Evolutionary conservation across 1,284 basidiomycete species (phyloP).

Genomic region (Sparassis latifolia): DNA sequence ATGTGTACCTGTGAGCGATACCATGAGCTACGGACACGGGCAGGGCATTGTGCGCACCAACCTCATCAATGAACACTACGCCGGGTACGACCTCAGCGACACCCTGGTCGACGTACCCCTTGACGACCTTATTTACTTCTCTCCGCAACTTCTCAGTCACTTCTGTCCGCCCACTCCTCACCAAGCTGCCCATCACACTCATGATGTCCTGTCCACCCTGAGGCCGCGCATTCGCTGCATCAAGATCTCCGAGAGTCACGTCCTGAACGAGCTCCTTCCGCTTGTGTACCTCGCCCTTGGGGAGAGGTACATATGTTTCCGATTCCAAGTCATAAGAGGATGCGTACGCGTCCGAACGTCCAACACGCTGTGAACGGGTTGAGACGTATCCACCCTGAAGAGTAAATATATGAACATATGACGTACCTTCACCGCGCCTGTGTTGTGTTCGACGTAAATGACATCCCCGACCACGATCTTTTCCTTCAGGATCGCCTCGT

Average conservation of each 20-base stretch:
- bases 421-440: conserved; percentile 89
- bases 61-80: conserved; percentile 98
- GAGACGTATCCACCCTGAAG: conserved; percentile 1
- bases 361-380: conserved; percentile 66
- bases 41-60: conserved; percentile 23
- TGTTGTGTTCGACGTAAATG: conserved; percentile 92
- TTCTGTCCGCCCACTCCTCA: conserved; percentile 92
- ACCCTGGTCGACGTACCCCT: conserved; percentile 96
- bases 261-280: conserved; percentile 97
- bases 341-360: conserved; percentile 95
- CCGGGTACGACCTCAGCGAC: conserved; percentile 97
- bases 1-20: conserved; percentile 79
- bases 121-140: conserved; percentile 98
- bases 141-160: conserved; percentile 93
- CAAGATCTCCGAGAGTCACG: conserved; percentile 93
- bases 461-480: conserved; percentile 96
- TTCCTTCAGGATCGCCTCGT: conserved; percentile 97
- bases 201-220: conserved; percentile 97
- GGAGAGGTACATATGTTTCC: conserved; percentile 95
- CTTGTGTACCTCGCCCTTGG: conserved; percentile 98
- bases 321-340: conserved; percentile 98
- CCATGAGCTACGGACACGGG: not conserved
- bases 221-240: conserved; percentile 94
- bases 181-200: conserved; percentile 97
- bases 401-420: not conserved